Percentiles rank a stretch among this genome's conserved stretches.
These are phyloP conservation scores for Micromonas commoda DNA, from an alignment of 139 green algal genomes.

Conservation along the genomic window DNA sequence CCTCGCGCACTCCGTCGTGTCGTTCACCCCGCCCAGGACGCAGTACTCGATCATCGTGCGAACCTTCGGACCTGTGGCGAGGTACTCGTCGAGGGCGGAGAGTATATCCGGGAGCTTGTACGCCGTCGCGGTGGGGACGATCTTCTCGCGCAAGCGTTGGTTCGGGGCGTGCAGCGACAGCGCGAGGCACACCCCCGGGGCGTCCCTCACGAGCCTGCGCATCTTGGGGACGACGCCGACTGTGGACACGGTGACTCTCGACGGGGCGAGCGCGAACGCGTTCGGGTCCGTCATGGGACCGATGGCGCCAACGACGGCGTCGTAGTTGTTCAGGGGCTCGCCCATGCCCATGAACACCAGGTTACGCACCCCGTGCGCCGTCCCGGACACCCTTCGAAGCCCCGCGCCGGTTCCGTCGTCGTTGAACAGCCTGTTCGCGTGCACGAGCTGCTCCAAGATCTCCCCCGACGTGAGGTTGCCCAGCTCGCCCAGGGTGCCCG, in stretches of 20 bases:
- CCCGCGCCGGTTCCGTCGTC: conserved; percentile 26
- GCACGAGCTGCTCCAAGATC: conserved; percentile 93
- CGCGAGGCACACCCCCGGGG: conserved; percentile 80
- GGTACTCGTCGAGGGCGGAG: conserved; percentile 66
- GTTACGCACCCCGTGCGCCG: conserved; percentile 68
- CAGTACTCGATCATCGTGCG: conserved; percentile 88
- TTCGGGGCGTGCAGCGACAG: conserved; percentile 88
- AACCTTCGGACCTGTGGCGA: conserved; percentile 18
- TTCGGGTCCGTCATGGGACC: conserved; percentile 57
- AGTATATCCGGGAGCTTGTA: conserved; percentile 79
- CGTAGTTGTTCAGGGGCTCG: conserved; percentile 96
- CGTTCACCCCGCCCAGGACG: conserved; percentile 79
- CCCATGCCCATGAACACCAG: conserved; percentile 98
- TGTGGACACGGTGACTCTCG: conserved; percentile 82
- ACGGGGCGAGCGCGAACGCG: conserved; percentile 64
- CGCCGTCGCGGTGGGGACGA: conserved; percentile 82
- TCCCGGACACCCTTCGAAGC: too few species aligned
- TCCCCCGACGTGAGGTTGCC: conserved; percentile 82
- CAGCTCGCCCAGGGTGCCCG: conserved; percentile 85
- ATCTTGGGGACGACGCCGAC: conserved; percentile 54
- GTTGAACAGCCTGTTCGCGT: conserved; percentile 48
- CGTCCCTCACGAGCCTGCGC: conserved; percentile 59
- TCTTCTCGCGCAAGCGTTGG: conserved; percentile 67
- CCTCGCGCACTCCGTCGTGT: conserved; percentile 62
- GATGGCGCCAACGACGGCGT: conserved; percentile 63